Evolutionary conservation across 1,284 basidiomycete genomes (phyloP).

Genomic region (Pyrrhoderma noxium): DNA sequence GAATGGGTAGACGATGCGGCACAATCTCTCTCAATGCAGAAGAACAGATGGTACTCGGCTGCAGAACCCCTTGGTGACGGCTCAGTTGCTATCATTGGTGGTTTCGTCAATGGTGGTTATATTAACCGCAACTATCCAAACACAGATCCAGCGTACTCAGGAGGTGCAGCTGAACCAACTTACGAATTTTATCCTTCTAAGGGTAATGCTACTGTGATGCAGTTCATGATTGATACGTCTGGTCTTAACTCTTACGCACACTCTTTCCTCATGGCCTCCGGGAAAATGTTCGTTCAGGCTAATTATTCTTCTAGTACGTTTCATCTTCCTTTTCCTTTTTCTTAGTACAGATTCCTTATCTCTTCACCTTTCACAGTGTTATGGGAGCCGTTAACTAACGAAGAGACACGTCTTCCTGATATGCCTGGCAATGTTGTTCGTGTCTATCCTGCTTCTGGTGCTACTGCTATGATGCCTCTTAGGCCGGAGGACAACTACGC

Average conservation of each 20-base stretch:
- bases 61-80: conserved; percentile 71
- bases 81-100: conserved; percentile 66
- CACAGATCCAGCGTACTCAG: conserved; percentile 54
- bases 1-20: conserved; percentile 74
- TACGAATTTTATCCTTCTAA: conserved; percentile 80
- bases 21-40: conserved; percentile 60
- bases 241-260: conserved; percentile 89
- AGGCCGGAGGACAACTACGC: conserved; percentile 86
- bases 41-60: conserved; percentile 81
- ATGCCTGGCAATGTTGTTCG: conserved; percentile 67
- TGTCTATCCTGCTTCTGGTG: conserved; percentile 91
- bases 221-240: conserved; percentile 76
- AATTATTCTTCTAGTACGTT: conserved; percentile 67
- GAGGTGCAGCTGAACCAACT: conserved; percentile 60
- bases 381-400: conserved; percentile 55
- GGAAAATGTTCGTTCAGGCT: conserved; percentile 79
- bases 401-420: conserved; percentile 52
- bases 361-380: conserved; percentile 35
- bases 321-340: conserved; percentile 13
- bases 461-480: conserved; percentile 84
- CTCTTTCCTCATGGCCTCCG: conserved; percentile 80
- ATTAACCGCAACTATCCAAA: conserved; percentile 80
- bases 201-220: conserved; percentile 53
- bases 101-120: conserved; percentile 81
- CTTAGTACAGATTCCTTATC: conserved; percentile 18